Percentiles rank a stretch among this genome's conserved stretches.
phyloP scores from a whole-genome alignment of 352 stramenopile genomes.

The Pythium dissotocum region DNA sequence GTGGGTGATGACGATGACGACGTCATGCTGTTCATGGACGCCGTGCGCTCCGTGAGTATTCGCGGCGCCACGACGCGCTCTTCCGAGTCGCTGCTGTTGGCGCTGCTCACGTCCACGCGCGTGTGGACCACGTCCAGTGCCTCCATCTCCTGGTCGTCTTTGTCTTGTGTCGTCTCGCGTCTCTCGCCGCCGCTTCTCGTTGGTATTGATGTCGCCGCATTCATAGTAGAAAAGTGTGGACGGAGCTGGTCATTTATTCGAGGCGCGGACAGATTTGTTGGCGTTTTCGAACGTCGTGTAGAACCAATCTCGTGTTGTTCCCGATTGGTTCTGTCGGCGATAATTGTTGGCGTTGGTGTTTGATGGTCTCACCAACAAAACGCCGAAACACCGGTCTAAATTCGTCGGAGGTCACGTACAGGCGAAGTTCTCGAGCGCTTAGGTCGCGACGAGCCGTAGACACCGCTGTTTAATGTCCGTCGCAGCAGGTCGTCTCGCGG shows the following conservation, averaged over 20 bases:
- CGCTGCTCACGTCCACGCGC: constrained; percentile 10
- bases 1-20: constrained; percentile 3
- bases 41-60: constrained; percentile 22
- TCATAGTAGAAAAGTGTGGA: not conserved
- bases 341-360: not conserved
- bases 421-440: not conserved
- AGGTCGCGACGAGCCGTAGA: not conserved
- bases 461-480: not conserved
- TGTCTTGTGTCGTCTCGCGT: not conserved
- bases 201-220: not conserved
- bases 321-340: not conserved
- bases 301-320: not conserved
- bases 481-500: not conserved
- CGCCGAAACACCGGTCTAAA: not conserved
- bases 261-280: not conserved
- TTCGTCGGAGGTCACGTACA: not conserved
- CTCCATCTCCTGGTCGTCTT: not conserved
- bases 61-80: constrained; percentile 10
- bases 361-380: not conserved
- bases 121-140: constrained; percentile 1
- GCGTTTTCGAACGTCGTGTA: not conserved
- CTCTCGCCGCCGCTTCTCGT: not conserved
- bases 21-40: constrained; percentile 14
- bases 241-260: not conserved
- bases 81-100: constrained; percentile 2